These are phyloP conservation scores for Cyclospora cayetanensis DNA, from an alignment of 169 alveolate species.

Conservation along the genomic window DNA sequence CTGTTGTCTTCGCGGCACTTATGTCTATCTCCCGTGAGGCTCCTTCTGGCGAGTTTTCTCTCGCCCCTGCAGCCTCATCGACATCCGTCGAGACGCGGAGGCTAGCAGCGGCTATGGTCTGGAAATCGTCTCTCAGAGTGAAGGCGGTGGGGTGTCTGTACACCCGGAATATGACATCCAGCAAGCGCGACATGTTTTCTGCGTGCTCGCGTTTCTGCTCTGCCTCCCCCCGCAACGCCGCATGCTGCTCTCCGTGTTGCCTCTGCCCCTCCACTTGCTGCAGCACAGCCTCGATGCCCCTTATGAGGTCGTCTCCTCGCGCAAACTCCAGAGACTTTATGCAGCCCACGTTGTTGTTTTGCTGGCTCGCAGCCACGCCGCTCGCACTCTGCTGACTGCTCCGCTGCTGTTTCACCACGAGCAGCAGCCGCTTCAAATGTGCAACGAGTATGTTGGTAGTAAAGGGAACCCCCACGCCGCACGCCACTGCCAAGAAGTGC, in stretches of 20 bases:
- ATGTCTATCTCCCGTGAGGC: not conserved
- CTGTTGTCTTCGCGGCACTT: not conserved
- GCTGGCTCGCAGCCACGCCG: not conserved
- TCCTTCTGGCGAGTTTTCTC: not conserved
- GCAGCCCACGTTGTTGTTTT: not conserved
- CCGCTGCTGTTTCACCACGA: not conserved
- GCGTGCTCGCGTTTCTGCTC: not conserved
- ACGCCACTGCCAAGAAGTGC: not conserved
- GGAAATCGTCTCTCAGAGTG: not conserved
- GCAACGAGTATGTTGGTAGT: not conserved
- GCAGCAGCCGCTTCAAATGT: not conserved
- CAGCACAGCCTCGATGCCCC: not conserved
- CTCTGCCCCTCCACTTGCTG: no score
- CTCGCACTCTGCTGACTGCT: not conserved
- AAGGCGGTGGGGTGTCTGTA: not conserved
- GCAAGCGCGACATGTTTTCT: not conserved
- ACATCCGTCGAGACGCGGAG: not conserved
- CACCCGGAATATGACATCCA: not conserved
- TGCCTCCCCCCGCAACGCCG: not conserved
- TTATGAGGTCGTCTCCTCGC: not conserved
- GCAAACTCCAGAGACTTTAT: not conserved
- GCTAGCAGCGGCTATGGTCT: not conserved
- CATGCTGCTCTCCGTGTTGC: no score
- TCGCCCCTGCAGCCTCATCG: not conserved
- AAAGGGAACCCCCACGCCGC: not conserved